A percentile compares a stretch with the other conserved stretches of the same genome.
These are phyloP conservation scores for Fusarium nematophilum DNA, from an alignment of 2,329 filamentous ascomycete genomes.

Conservation along the genomic window DNA sequence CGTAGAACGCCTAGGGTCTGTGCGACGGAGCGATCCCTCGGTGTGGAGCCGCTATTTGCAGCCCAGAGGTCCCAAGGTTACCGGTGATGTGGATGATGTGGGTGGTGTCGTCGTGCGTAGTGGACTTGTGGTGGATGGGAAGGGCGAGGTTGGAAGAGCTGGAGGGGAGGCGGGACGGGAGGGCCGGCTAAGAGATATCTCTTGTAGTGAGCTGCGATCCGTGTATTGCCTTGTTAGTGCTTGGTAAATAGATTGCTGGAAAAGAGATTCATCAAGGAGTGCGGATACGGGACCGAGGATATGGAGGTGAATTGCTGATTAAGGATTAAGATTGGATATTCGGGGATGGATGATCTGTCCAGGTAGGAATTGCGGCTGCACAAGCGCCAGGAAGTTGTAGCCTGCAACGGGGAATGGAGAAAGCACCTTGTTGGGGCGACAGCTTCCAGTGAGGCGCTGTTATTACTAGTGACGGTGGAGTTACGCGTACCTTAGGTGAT, in stretches of 20 bases:
- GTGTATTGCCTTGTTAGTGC: too few relatives aligned
- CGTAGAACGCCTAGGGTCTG: slow-evolving; percentile 31
- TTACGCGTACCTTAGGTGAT: not conserved
- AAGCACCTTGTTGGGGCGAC: not conserved
- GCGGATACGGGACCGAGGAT: too few relatives aligned
- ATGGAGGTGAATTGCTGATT: too few relatives aligned
- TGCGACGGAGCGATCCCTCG: slow-evolving; percentile 38
- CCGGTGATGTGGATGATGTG: slow-evolving; percentile 30
- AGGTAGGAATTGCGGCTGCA: not conserved
- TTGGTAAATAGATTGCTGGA: too few relatives aligned
- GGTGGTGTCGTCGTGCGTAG: slow-evolving; percentile 1
- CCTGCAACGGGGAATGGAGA: too few relatives aligned
- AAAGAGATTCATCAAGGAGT: too few relatives aligned
- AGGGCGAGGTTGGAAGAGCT: not conserved
- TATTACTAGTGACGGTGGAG: not conserved
- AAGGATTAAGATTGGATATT: too few relatives aligned
- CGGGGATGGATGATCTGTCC: too few relatives aligned
- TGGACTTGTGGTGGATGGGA: slow-evolving; percentile 7
- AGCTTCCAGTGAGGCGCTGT: not conserved
- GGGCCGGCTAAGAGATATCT: too few relatives aligned
- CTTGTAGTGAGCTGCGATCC: too few relatives aligned
- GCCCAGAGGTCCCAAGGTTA: slow-evolving; percentile 24
- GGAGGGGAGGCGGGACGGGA: too few relatives aligned
- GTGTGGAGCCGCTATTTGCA: slow-evolving; percentile 37
- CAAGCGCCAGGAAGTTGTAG: too few relatives aligned